A percentile compares a stretch with the other conserved stretches of the same genome.
Evolutionary conservation across 2,329 filamentous ascomycete genomes (phyloP).

Genomic region (Ascochyta fabae): DNA sequence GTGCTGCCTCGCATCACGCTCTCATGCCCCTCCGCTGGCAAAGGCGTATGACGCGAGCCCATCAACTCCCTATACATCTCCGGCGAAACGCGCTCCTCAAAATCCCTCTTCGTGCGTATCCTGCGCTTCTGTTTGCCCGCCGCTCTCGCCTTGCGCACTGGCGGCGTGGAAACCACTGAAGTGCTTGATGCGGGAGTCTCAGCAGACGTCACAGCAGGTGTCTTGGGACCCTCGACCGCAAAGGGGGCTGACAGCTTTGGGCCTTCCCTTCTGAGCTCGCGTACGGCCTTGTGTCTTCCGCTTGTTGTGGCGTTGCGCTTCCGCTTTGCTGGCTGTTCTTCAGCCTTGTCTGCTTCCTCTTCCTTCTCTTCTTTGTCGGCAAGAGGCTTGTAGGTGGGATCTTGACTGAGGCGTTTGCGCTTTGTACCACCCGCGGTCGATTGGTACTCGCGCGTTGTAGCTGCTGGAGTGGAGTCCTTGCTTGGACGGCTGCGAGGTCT

Average conservation of each 20-base stretch:
- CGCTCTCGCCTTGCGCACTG: neutral
- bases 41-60: neutral
- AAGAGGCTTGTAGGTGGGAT: neutral
- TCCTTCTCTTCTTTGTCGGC: neutral
- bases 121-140: slow-evolving; percentile 3
- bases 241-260: neutral
- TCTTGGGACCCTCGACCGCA: neutral
- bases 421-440: neutral
- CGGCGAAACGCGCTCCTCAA: slow-evolving; percentile 1
- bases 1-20: neutral
- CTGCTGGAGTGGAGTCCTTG: neutral
- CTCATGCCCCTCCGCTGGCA: neutral
- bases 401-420: neutral
- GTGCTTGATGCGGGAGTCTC: neutral
- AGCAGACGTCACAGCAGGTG: neutral
- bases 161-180: slow-evolving; percentile 3
- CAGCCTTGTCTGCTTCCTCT: neutral
- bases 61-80: neutral
- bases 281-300: neutral
- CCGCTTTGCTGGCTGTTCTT: neutral
- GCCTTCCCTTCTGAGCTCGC: neutral
- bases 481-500: neutral
- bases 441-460: neutral
- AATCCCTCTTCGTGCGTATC: slow-evolving; percentile 1
- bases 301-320: neutral